Percentiles rank a stretch among this genome's conserved stretches.
phyloP scores from a whole-genome alignment of 2,329 filamentous ascomycete species.

The Neonectria faginata region DNA sequence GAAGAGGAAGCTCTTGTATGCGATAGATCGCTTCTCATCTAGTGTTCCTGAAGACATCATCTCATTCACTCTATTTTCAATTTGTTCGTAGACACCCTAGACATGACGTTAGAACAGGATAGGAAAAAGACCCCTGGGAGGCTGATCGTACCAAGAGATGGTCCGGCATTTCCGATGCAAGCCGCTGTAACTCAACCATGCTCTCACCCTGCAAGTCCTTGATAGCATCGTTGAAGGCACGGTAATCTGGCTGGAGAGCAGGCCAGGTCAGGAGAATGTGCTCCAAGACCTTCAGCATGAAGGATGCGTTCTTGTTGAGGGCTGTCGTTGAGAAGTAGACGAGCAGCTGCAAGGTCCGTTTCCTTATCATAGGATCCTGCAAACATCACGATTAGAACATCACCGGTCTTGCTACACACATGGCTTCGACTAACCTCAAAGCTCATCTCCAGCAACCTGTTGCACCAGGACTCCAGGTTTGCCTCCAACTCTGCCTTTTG shows the following conservation, averaged over 20 bases:
- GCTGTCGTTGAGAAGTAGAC: slow-evolving; percentile 88
- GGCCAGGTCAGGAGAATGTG: slow-evolving; percentile 89
- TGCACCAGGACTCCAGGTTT: slow-evolving; percentile 78
- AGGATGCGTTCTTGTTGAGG: slow-evolving; percentile 79
- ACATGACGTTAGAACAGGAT: slow-evolving; percentile 17
- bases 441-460: slow-evolving; percentile 74
- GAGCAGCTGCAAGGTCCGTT: slow-evolving; percentile 82
- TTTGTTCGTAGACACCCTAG: slow-evolving; percentile 84
- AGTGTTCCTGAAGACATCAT: slow-evolving; percentile 77
- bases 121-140: not conserved
- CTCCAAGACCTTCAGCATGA: slow-evolving; percentile 90
- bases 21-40: slow-evolving; percentile 86
- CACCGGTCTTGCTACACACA: not conserved
- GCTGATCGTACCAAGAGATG: slow-evolving; percentile 75
- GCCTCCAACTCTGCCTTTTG: slow-evolving; percentile 69
- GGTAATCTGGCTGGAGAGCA: slow-evolving; percentile 76
- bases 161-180: slow-evolving; percentile 92
- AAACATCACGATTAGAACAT: not conserved
- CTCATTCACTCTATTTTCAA: slow-evolving; percentile 85
- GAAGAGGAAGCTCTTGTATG: slow-evolving; percentile 90
- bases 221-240: slow-evolving; percentile 85
- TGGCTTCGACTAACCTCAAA: slow-evolving; percentile 66
- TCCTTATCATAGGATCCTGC: slow-evolving; percentile 83
- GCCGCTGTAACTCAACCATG: slow-evolving; percentile 86
- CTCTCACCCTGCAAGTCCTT: slow-evolving; percentile 88